phyloP scores from a whole-genome alignment of 164 flowering plant species.

The Taxillus chinensis region DNA sequence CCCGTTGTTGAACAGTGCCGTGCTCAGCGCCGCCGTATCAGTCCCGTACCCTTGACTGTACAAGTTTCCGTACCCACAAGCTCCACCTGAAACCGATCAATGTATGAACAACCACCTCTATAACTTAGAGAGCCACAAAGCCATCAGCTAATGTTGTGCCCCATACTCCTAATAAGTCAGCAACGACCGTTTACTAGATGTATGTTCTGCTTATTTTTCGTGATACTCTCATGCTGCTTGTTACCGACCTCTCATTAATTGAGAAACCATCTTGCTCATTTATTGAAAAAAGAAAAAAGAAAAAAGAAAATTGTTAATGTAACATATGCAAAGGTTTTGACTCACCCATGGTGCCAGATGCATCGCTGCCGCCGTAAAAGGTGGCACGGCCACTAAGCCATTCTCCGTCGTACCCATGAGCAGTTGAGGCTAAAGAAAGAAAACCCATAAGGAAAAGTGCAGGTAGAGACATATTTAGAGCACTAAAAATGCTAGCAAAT shows the following conservation, averaged over 20 bases:
- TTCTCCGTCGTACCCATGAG: constrained; percentile 17
- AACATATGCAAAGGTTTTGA: not conserved
- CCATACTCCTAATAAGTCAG: too few species aligned
- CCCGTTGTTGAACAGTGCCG: constrained; percentile 67
- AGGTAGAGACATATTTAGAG: constrained; percentile 12
- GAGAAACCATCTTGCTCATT: too few species aligned
- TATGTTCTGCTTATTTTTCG: too few species aligned
- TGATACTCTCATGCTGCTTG: too few species aligned
- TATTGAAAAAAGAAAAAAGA: too few species aligned
- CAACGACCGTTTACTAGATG: too few species aligned
- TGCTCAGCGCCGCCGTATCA: constrained; percentile 69
- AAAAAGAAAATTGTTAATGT: not conserved
- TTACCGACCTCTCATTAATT: too few species aligned
- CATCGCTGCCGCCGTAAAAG: constrained; percentile 41
- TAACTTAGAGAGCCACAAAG: too few species aligned
- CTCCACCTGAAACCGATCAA: constrained; percentile 40
- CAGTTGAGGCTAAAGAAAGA: constrained; percentile 11
- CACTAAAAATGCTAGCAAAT: not conserved
- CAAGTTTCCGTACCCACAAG: constrained; percentile 80
- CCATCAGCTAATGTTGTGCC: too few species aligned
- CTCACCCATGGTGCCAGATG: constrained; percentile 44
- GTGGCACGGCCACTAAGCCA: constrained; percentile 38
- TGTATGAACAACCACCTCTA: too few species aligned
- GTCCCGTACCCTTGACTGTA: constrained; percentile 79
- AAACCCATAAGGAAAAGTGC: constrained; percentile 15